Conservation (phyloP, 2,329 filamentous ascomycete species). For the Diaporthe citriasiana region DNA sequence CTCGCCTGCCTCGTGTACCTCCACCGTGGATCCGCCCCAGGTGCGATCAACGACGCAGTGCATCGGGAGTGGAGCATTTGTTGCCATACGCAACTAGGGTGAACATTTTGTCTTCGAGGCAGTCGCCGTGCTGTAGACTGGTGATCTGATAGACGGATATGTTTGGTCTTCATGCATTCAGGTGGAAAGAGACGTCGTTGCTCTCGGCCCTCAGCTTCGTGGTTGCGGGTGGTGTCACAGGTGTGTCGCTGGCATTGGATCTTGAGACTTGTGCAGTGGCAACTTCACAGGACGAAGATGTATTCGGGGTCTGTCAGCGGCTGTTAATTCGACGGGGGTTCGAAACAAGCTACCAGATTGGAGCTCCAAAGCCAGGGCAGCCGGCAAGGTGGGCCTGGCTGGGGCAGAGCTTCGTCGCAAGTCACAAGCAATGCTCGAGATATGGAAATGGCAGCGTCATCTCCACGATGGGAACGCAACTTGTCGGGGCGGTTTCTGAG, state of each 20-base stretch:
- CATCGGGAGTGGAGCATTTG: not conserved
- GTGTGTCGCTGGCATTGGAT: not conserved
- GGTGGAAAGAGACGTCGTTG: not conserved
- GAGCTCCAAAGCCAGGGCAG: not conserved
- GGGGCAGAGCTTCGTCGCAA: not conserved
- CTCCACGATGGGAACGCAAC: not conserved
- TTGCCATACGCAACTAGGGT: not conserved
- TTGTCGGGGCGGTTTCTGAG: not conserved
- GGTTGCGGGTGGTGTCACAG: not conserved
- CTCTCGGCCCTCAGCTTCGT: not conserved
- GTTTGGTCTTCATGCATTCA: not conserved
- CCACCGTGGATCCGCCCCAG: conserved; percentile 14
- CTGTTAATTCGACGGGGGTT: not conserved
- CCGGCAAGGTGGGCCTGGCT: not conserved
- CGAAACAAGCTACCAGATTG: not conserved
- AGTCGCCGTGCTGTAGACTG: not conserved
- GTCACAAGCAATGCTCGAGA: not conserved
- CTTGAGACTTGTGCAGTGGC: not conserved
- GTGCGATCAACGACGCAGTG: not conserved
- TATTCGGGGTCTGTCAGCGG: not conserved
- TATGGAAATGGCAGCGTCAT: not conserved
- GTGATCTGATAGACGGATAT: conserved; percentile 3
- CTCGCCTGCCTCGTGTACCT: conserved; percentile 3
- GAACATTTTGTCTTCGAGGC: not conserved
- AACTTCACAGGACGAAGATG: not conserved